Evolutionary conservation across 1,139 yeast species (phyloP).

Genomic region (Saccharomyces hybrid): DNA sequence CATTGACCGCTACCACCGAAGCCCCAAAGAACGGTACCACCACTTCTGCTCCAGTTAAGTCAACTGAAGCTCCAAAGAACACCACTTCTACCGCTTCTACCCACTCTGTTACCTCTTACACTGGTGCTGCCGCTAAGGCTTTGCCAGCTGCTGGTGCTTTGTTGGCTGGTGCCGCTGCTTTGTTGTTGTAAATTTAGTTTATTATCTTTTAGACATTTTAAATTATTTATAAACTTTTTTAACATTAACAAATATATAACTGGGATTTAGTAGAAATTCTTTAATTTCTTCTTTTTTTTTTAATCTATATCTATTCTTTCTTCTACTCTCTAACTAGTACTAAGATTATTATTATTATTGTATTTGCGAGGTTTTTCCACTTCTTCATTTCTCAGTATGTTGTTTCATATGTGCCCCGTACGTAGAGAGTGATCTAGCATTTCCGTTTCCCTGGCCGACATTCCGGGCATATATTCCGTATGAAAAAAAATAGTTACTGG

Average conservation of each 20-base stretch:
- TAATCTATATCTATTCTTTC: neutral
- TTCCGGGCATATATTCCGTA: neutral
- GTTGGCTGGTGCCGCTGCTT: conserved; percentile 31
- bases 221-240: neutral
- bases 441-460: neutral
- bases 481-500: no score
- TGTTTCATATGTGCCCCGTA: no score
- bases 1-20: conserved; percentile 16
- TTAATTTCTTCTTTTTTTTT: neutral
- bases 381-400: neutral
- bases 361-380: no score
- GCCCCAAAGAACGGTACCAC: conserved; percentile 8
- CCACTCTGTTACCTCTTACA: conserved; percentile 14
- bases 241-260: neutral
- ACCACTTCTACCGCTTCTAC: conserved; percentile 4
- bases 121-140: conserved; percentile 29
- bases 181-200: conserved; percentile 23
- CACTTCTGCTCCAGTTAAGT: conserved; percentile 7
- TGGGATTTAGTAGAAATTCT: conserved; percentile 1
- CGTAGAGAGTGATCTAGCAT: no score
- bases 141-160: conserved; percentile 31
- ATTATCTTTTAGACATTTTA: neutral
- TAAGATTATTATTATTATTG: neutral
- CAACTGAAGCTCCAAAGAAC: conserved; percentile 2
- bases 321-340: neutral